Conservation (phyloP, 768 basidiomycete species). For the Crucibulum laeve region DNA sequence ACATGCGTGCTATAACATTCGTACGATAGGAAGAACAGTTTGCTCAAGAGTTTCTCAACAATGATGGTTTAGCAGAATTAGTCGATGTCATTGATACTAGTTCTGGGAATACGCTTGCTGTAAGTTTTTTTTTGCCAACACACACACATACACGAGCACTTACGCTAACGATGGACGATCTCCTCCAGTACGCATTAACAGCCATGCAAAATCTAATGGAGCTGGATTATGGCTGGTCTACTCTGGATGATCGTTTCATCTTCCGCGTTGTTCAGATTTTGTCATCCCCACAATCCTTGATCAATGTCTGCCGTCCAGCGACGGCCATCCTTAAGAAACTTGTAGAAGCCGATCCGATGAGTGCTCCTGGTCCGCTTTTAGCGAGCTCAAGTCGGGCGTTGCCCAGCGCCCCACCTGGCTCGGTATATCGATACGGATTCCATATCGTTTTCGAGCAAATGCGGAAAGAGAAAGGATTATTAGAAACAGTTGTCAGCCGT, state of each 20-base stretch:
- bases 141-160: no score
- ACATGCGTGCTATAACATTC: neutral
- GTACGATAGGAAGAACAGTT: constrained; percentile 74
- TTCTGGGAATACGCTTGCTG: constrained; percentile 84
- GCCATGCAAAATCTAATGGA: constrained; percentile 90
- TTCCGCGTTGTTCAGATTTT: constrained; percentile 74
- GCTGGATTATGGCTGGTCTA: constrained; percentile 76
- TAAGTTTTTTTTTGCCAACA: constrained; percentile 27
- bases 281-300: constrained; percentile 66
- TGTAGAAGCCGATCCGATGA: constrained; percentile 80
- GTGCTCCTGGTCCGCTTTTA: constrained; percentile 51
- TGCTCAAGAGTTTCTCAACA: constrained; percentile 68
- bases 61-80: constrained; percentile 68
- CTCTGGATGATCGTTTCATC: constrained; percentile 70
- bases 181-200: constrained; percentile 69
- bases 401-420: constrained; percentile 55
- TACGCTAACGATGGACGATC: no score
- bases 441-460: constrained; percentile 79
- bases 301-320: constrained; percentile 91
- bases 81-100: constrained; percentile 61
- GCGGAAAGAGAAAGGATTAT: constrained; percentile 60
- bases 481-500: constrained; percentile 80
- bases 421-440: constrained; percentile 82
- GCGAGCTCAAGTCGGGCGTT: constrained; percentile 58
- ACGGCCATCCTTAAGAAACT: constrained; percentile 87